phyloP scores from a whole-genome alignment of 2,329 filamentous ascomycete genomes.

The Dactylellina drechsleri region DNA sequence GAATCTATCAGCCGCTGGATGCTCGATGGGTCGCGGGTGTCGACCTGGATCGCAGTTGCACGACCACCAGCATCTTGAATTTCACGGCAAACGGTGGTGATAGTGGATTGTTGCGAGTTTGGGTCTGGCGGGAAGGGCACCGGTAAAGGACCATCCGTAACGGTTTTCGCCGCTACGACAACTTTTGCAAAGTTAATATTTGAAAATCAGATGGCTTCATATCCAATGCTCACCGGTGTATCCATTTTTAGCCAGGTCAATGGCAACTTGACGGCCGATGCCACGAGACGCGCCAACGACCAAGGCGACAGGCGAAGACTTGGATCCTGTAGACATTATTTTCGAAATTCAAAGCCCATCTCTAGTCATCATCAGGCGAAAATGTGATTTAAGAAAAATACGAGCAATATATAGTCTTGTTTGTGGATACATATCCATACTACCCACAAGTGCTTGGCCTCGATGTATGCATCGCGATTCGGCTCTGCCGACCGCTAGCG shows the following conservation, averaged over 20 bases:
- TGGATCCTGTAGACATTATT: not conserved
- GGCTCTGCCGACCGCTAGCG: not conserved
- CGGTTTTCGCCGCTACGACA: conserved; percentile 80
- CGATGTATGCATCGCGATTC: not conserved
- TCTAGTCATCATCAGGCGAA: no score
- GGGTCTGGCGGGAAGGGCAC: conserved; percentile 77
- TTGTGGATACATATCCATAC: no score
- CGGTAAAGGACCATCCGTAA: conserved; percentile 70
- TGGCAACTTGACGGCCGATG: conserved; percentile 81
- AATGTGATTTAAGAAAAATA: no score
- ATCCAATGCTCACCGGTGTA: conserved; percentile 70
- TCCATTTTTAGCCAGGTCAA: conserved; percentile 76
- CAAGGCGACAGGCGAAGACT: conserved; percentile 70
- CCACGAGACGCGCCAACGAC: conserved; percentile 81
- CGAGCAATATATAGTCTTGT: no score
- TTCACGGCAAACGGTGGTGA: conserved; percentile 81
- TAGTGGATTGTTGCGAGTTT: conserved; percentile 78
- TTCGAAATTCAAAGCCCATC: not conserved
- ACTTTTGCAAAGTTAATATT: conserved; percentile 65
- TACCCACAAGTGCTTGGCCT: not conserved
- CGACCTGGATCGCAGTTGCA: conserved; percentile 74
- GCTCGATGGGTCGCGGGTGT: conserved; percentile 73
- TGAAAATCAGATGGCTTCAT: not conserved
- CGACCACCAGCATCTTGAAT: conserved; percentile 73
- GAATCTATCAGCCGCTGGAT: conserved; percentile 70